Evolutionary conservation across 805 yeast species (phyloP).

Genomic region (Starmerella khaoyaiensis): DNA sequence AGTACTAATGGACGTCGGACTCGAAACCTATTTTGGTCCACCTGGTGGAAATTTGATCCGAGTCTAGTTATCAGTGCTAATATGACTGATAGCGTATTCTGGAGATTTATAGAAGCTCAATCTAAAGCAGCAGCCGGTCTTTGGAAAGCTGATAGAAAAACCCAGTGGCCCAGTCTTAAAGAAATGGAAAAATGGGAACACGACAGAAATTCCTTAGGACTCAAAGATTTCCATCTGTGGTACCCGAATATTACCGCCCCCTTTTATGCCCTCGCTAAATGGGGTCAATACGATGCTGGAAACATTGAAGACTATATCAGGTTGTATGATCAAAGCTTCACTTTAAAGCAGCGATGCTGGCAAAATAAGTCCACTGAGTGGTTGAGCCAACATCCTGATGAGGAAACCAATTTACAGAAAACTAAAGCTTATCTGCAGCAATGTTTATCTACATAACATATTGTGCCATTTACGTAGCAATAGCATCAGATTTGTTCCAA

Average conservation of each 20-base stretch:
- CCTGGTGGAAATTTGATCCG: conserved; percentile 18
- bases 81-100: conserved; percentile 14
- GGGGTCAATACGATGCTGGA: conserved; percentile 4
- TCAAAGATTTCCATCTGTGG: conserved; percentile 13
- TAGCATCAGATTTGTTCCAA: conserved; percentile 37
- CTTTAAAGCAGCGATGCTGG: conserved; percentile 4
- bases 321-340: conserved; percentile 3
- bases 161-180: conserved; percentile 5
- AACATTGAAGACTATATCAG: not conserved
- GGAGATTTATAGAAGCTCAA: conserved; percentile 16
- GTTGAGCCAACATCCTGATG: conserved; percentile 7
- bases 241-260: conserved; percentile 14
- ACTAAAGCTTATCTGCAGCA: conserved; percentile 2
- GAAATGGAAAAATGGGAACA: conserved; percentile 14
- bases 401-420: not conserved
- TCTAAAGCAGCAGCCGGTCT: conserved; percentile 12
- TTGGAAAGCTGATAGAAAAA: conserved; percentile 8
- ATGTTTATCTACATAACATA: no score
- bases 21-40: conserved; percentile 16
- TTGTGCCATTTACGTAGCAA: no score
- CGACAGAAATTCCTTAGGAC: conserved; percentile 1
- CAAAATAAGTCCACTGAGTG: not conserved
- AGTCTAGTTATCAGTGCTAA: conserved; percentile 12
- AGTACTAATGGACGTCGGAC: conserved; percentile 7
- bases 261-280: conserved; percentile 9